phyloP scores from a whole-genome alignment of 768 basidiomycete species.

The Mrakia blollopis region DNA sequence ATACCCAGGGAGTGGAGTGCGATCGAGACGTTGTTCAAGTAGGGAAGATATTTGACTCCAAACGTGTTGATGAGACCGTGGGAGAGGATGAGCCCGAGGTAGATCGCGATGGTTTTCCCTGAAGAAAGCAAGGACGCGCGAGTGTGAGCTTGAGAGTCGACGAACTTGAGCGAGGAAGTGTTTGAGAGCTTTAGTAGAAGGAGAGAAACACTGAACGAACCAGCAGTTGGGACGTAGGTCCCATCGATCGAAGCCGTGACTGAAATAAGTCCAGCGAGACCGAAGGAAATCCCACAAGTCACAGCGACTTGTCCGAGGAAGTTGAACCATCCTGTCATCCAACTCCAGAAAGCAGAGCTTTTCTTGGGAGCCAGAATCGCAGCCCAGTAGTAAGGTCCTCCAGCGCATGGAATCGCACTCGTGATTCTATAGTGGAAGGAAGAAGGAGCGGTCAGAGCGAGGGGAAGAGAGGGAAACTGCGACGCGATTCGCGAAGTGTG shows the following conservation, averaged over 20 bases:
- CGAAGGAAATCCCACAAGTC: conserved; percentile 60
- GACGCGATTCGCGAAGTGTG: too few relatives aligned
- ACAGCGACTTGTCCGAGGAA: conserved; percentile 59
- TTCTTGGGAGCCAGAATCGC: conserved; percentile 59
- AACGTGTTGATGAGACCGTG: conserved; percentile 72
- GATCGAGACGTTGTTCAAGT: conserved; percentile 67
- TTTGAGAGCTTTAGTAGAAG: too few relatives aligned
- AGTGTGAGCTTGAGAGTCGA: too few relatives aligned
- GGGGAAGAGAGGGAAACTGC: too few relatives aligned
- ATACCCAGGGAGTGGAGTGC: conserved; percentile 67
- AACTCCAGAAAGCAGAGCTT: conserved; percentile 56
- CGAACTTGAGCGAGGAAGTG: too few relatives aligned
- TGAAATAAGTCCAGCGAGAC: conserved; percentile 52
- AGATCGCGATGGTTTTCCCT: conserved; percentile 61
- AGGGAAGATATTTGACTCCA: conserved; percentile 55
- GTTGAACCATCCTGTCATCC: conserved; percentile 57
- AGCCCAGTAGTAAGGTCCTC: conserved; percentile 77
- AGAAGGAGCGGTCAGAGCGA: too few relatives aligned
- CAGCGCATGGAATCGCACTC: conserved; percentile 44
- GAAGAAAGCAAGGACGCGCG: too few relatives aligned
- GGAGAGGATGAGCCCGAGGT: conserved; percentile 62
- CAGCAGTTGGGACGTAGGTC: conserved; percentile 55
- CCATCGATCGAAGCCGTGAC: conserved; percentile 60
- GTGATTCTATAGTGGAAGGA: neutral
- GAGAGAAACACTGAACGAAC: too few relatives aligned